These are phyloP conservation scores for Ceratopteris richardii DNA, from an alignment of 75 land plant genomes.

Conservation along the genomic window DNA sequence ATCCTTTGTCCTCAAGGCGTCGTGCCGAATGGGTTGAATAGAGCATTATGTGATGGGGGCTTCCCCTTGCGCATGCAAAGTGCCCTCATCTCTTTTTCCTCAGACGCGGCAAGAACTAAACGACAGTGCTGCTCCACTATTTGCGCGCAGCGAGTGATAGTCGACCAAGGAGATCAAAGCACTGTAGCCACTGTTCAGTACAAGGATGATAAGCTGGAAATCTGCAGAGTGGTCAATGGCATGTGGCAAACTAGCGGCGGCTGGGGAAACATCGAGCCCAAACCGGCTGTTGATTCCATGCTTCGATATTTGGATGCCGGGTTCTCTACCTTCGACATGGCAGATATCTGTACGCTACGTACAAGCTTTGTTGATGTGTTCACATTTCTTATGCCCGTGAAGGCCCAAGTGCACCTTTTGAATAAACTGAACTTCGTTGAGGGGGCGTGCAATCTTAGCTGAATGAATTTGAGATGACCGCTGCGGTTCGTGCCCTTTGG, in stretches of 20 bases:
- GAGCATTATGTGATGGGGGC: background rate
- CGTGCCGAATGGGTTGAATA: too few species aligned
- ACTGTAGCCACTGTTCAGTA: conserved; percentile 24
- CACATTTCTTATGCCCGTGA: too few species aligned
- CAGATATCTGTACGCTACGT: conserved; percentile 78
- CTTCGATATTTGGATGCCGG: conserved; percentile 66
- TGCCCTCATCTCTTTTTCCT: too few species aligned
- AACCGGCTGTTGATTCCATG: conserved; percentile 72
- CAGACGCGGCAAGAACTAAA: background rate
- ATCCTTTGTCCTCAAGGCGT: too few species aligned
- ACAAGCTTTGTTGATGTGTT: too few species aligned
- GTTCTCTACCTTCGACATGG: conserved; percentile 74
- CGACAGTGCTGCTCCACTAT: background rate
- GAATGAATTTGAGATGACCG: too few species aligned
- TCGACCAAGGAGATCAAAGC: background rate
- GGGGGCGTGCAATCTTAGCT: too few species aligned
- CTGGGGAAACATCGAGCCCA: conserved; percentile 68
- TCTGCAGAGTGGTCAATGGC: conserved; percentile 67
- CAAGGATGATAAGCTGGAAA: conserved; percentile 54
- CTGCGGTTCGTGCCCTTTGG: too few species aligned
- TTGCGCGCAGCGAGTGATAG: background rate
- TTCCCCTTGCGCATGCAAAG: background rate
- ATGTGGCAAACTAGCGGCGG: conserved; percentile 97
- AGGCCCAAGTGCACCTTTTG: too few species aligned
- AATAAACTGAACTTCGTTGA: too few species aligned